These are phyloP conservation scores for Fraxinus paxiana DNA, from an alignment of 305 asterid species.

Conservation along the genomic window DNA sequence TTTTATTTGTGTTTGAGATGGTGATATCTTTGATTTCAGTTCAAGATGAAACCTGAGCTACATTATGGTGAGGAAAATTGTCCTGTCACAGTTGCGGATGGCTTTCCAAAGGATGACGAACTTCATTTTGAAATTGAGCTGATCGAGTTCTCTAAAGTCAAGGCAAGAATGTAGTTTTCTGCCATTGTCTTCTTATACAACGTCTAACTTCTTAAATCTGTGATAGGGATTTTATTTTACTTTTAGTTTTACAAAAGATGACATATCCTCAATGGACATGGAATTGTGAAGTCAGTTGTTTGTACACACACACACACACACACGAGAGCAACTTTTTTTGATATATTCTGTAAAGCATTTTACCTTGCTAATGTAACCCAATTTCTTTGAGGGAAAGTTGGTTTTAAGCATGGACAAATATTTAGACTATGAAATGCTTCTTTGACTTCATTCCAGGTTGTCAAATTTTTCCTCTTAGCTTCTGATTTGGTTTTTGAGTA, in stretches of 20 bases:
- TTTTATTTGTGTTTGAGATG: conserved; percentile 14
- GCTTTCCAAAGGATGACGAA: conserved; percentile 86
- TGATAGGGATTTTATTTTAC: not conserved
- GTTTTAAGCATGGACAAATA: not conserved
- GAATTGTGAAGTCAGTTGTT: not conserved
- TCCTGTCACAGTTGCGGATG: conserved; percentile 65
- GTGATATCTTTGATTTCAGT: conserved; percentile 44
- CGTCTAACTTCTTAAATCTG: not conserved
- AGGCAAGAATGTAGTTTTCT: conserved; percentile 55
- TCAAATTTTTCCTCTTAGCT: not conserved
- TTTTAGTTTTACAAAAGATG: not conserved
- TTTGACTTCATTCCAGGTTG: not conserved
- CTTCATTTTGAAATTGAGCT: conserved; percentile 96
- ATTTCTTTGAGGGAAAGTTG: not conserved
- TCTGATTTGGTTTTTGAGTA: not conserved
- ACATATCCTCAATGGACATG: not conserved
- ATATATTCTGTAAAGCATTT: not conserved
- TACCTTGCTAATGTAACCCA: not conserved
- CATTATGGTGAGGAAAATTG: conserved; percentile 89
- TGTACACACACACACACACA: too few species aligned
- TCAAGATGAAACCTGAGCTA: conserved; percentile 89
- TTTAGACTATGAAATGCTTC: not conserved
- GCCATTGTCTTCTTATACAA: not conserved
- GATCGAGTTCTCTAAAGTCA: conserved; percentile 76
- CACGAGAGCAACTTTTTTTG: not conserved